Evolutionary conservation across 192 early-diverging fungal species (phyloP), one percentile per base, ranked within the genome.

Genomic region (Coemansia sp.): DNA sequence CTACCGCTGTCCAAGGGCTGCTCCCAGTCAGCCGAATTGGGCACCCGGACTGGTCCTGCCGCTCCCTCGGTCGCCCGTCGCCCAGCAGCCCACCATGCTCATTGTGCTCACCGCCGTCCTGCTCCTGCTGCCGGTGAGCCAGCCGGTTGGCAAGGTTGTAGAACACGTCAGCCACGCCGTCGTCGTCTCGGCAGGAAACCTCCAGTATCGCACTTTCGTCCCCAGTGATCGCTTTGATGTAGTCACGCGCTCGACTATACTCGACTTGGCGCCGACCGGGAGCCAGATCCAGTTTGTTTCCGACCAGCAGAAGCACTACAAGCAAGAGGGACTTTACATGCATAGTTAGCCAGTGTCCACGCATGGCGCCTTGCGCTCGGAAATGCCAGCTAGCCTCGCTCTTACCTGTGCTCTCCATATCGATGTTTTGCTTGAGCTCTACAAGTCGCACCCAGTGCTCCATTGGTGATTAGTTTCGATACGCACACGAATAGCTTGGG

Each of bases 271-370:
- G 84, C 61, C 73, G 79, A 53, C 77, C 80, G 20, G 81, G 62
- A 21, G 87, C 85, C 70, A 90, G 73, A 66, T 90, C 89, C 76
- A 86, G 79, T 66, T 90, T 90, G 73, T 90, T 90, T 41, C 87
- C 89, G 13, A 90, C 88, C 37, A 90, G 81, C 53, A 88, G 85
- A 50, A 90, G 80, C 35, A 90, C 88, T 85, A 86, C 70, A 68
- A 11, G 11, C 14, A 28, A 26, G 3, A 55, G n/a, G 36, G 35
- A 52, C 25, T 48, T 14, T 26, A 20, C 35, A 61, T 16, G 23
- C 45, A 65, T 25, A 10, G 37, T 34, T 35, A 45, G 58, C 45
- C 38, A 8, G 48, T 25, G 9, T 4, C 48, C 33, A 18, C 43
- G 35, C 36, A 14, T 20, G 13, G 34, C 20, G 35, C 28, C 18